Base-by-base conservation (phyloP, 768 basidiomycete genomes). In the Boletus insuetus region DNA sequence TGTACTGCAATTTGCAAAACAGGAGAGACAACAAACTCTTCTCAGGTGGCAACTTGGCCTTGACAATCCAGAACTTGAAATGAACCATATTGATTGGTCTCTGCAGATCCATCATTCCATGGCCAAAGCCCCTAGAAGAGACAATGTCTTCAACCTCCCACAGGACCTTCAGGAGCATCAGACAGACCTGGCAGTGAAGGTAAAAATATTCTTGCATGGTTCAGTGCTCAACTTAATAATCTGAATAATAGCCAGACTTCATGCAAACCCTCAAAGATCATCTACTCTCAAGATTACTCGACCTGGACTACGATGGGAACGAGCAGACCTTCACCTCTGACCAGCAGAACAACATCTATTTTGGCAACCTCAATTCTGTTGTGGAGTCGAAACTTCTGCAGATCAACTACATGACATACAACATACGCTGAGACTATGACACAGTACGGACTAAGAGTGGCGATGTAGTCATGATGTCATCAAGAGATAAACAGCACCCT, bases 171-270 rank as follows among this genome's bases (percentile, higher is more conserved):
- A 35, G 4, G 40, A 34, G 11, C 6, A 65, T 60, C 0, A 56
- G 59, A 17, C 34, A 54, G 8, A 66, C 16, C 59, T 45, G 17
- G 42, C 70, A 13, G 20, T 51, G 31, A 51, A 51, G 32, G 41
- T 51, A 51, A 12, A 13, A 26, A 26, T 26, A 26, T 26, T 26
- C 0, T 26, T 7, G 8, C 26, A 1, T 26, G 7, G 26, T 26
- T 26, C 26, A 26, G 26, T 26, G 26, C 26, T 26, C 26, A 26
- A 26, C 26, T 26, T 26, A 4, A n/a, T 29, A 4, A 24, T 16
- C 10, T 38, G 26, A 26, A 26, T 26, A 26, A 39, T n/a, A 49
- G 48, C 8, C 26, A 11, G 22, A 29, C 22, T 54, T 49, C 13
- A 54, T 54, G 7, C 32, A 32, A 20, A 3, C 8, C 0, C n/a